Percentiles rank a stretch among this genome's conserved stretches.
Conservation (phyloP, 331 rosid species). For the Rosa hybrid region DNA sequence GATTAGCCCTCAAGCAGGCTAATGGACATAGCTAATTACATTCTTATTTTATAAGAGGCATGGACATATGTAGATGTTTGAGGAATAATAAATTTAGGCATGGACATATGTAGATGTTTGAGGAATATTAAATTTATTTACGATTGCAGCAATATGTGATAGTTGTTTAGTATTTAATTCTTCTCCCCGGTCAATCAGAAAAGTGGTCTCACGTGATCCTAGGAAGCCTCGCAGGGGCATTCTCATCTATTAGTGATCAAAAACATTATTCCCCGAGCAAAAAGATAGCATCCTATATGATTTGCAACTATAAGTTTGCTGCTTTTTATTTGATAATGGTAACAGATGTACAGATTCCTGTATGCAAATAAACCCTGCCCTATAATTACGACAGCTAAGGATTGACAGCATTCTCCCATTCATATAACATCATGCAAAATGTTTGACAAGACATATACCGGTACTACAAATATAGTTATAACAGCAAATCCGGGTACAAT, state of each 20-base stretch:
- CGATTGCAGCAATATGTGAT: not conserved
- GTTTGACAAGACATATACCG: not conserved
- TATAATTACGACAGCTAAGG: not conserved
- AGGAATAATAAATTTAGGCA: not conserved
- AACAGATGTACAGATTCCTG: not conserved
- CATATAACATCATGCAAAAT: not conserved
- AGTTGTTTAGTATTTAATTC: not conserved
- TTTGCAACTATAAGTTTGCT: not conserved
- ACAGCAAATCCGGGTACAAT: not conserved
- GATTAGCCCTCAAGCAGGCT: slow-evolving; percentile 3
- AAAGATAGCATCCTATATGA: not conserved
- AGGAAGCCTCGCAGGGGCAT: not conserved
- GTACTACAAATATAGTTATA: not conserved
- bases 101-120: not conserved
- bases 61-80: not conserved
- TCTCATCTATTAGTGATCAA: not conserved
- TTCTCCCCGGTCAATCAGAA: not conserved
- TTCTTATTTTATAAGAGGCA: not conserved
- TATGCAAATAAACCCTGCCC: not conserved
- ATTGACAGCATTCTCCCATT: not conserved
- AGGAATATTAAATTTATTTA: not conserved
- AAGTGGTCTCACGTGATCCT: not conserved
- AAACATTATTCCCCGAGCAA: not conserved
- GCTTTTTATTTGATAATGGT: not conserved
- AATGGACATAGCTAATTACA: not conserved